Percentiles rank a stretch among this genome's conserved stretches.
Evolutionary conservation across 768 basidiomycete genomes (phyloP).

Genomic region (Boletus sp.): DNA sequence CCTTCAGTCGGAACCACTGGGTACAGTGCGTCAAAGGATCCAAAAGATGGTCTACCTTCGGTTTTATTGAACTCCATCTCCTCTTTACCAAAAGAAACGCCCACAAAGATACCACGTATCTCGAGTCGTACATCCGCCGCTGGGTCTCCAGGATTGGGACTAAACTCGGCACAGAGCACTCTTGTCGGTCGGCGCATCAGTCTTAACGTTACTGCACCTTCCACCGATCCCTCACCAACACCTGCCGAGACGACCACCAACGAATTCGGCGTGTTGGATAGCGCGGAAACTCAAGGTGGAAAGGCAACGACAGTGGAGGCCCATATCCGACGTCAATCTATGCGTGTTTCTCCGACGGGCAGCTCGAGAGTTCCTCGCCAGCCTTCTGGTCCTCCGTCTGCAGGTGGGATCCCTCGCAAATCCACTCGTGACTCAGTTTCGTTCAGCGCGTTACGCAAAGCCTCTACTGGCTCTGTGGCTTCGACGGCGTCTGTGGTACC

Average conservation of each 20-base stretch:
- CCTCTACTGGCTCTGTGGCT: slow-evolving; percentile 78
- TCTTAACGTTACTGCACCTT: slow-evolving; percentile 54
- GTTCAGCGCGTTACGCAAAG: slow-evolving; percentile 74
- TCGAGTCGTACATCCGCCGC: slow-evolving; percentile 79
- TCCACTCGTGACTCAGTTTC: slow-evolving; percentile 77
- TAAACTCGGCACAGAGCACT: slow-evolving; percentile 50
- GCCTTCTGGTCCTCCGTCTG: slow-evolving; percentile 44
- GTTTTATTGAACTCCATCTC: slow-evolving; percentile 51
- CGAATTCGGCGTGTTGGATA: slow-evolving; percentile 83
- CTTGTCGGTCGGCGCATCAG: slow-evolving; percentile 65
- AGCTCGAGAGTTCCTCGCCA: slow-evolving; percentile 69
- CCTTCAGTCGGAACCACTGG: slow-evolving; percentile 77
- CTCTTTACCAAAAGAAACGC: slow-evolving; percentile 72
- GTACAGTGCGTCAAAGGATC: slow-evolving; percentile 51
- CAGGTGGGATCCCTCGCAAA: slow-evolving; percentile 58
- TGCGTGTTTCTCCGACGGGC: slow-evolving; percentile 61
- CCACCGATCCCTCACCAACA: slow-evolving; percentile 65
- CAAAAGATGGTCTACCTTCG: slow-evolving; percentile 55
- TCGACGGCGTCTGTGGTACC: slow-evolving; percentile 58
- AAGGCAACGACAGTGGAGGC: slow-evolving; percentile 38
- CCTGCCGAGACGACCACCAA: slow-evolving; percentile 46
- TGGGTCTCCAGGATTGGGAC: slow-evolving; percentile 66
- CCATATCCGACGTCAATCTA: slow-evolving; percentile 50
- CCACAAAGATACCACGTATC: slow-evolving; percentile 91
- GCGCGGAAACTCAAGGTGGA: slow-evolving; percentile 46